Evolutionary conservation across 2,329 filamentous ascomycete genomes (phyloP), one percentile per base, ranked within the genome.

Genomic region (Didymella pinodella): DNA sequence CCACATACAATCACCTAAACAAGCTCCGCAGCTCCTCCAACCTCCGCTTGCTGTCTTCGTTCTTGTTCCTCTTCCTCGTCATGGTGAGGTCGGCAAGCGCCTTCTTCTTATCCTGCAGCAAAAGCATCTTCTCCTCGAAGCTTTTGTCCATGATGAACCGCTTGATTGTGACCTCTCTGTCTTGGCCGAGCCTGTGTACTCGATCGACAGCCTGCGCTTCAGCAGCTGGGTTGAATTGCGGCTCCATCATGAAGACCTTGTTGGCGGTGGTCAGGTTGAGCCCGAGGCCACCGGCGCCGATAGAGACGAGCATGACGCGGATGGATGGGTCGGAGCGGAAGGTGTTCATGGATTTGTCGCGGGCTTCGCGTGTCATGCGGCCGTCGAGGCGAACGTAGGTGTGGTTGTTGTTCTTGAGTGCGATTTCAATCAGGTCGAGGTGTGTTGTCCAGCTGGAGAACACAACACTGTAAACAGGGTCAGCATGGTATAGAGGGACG

Each of bases 371-470:
- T 0, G 85, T 83, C 92, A 98, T 96, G 63, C 88, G 91, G 50
- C 95, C 95, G 69, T 98, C 95, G 2, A 99, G 87, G n/a, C 95
- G 90, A 4, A 87, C 86, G 72, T 87, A 93, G 0, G 46, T 81
- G 74, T 96, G 91, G 10, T 84, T 82, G 11, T 84, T 84, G 48
- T 86, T 83, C 29, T 87, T 83, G 14, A 98, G 84, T 0, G 93
- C 94, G 48, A 92, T 83, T 72, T 95, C 88, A 66, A 99, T 96
- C 20, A 99, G 85, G 74, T 98, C 93, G 16, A 99, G 86, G 73
- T 98, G 93, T 0, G 90, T 89, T 0, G 95, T 98, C 93, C 95
- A 98, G n/a, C 89, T 89, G 0, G 93, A 97, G 78, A 98, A 98
- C 7, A 99, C 88, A 14, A 99, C 93, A 26, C 92, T 80, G 61